Percentiles rank a stretch among this genome's conserved stretches.
Evolutionary conservation across 2,329 filamentous ascomycete genomes (phyloP).

Genomic region (Akanthomyces dipterigenus): DNA sequence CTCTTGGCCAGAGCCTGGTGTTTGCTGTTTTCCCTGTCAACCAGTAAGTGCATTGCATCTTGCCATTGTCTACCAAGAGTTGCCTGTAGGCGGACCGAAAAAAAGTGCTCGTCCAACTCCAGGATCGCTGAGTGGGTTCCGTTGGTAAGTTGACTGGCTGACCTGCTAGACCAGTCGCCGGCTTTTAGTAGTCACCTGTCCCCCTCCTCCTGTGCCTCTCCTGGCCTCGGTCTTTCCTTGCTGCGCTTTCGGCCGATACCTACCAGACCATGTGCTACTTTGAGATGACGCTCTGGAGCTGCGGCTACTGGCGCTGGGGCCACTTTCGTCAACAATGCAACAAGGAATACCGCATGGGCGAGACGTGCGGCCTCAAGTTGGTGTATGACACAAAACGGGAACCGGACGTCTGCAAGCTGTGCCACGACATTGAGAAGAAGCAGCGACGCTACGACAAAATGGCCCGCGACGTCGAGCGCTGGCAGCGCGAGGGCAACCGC

Average conservation of each 20-base stretch:
- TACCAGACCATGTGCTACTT: conserved; percentile 79
- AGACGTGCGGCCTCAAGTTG: conserved; percentile 92
- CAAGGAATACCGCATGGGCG: conserved; percentile 90
- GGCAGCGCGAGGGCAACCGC: conserved; percentile 69
- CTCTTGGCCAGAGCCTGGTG: background rate
- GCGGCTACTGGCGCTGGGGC: conserved; percentile 92
- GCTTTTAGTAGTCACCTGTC: conserved; percentile 7
- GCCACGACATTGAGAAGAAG: conserved; percentile 86
- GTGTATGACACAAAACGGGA: conserved; percentile 67
- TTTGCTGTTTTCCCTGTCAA: background rate
- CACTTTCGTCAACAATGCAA: conserved; percentile 89
- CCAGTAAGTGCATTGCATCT: background rate
- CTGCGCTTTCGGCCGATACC: conserved; percentile 8
- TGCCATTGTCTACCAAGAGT: background rate
- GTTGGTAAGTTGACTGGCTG: conserved; percentile 11
- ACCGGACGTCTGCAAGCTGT: conserved; percentile 68
- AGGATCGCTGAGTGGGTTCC: conserved; percentile 13
- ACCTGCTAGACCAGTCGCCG: conserved; percentile 9
- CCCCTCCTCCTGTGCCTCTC: background rate
- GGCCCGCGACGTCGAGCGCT: conserved; percentile 66
- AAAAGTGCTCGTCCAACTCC: conserved; percentile 3
- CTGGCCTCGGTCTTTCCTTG: conserved; percentile 12
- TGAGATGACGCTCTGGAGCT: conserved; percentile 78
- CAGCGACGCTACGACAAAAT: conserved; percentile 68
- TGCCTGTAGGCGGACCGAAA: background rate